Evolutionary conservation across 2,329 filamentous ascomycete species (phyloP), one percentile per base, ranked within the genome.

Genomic region (Pseudogymnoascus sp.): DNA sequence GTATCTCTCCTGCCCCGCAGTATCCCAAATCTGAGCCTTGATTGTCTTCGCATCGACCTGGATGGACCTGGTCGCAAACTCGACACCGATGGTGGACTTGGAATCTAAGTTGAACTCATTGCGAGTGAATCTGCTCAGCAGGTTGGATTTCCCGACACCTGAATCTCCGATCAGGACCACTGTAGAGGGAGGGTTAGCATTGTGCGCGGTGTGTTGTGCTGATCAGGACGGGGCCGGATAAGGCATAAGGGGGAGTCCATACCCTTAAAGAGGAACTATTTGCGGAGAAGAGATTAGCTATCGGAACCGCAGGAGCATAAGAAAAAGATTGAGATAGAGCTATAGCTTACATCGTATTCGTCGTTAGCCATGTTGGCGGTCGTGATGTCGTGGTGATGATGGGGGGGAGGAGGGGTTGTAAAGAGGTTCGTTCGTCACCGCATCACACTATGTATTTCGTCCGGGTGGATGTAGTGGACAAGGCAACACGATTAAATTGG

Each of bases 11-110:
- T 99, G 95, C 70, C 95, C 95, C 70, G 95, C 95, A 65, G 95
- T 99, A 82, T 99, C 95, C 95, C 96, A 99, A 74, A 99, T 99
- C 83, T 99, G 95, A 72, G 95, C 95, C 85, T 99, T 99, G 87
- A 99, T 99, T 68, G 95, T 99, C 86, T 99, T 99, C 75, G 90
- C 90, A 80, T 99, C 95, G 74, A 99, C 95, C 80, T 97, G 93
- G 77, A 99, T 99, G 70, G 92, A 97, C 69, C 95, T 89, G 71
- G 95, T 99, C 73, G 96, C 95, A 77, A 99, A 99, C 81, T 99
- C 95, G 78, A 99, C 95, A 73, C 95, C 95, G 80, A 99, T 99
- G 72, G 95, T 99, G 68, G 95, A 97, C 87, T 99, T 97, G 78
- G 93, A 96, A 81, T 99, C 95, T 70, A 97, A 86, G 81, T 97